A percentile compares a stretch with the other conserved stretches of the same genome.
Evolutionary conservation across 225 moss, liverwort and hornwort species (phyloP).

Genomic region (Thuidium tamariscinum): DNA sequence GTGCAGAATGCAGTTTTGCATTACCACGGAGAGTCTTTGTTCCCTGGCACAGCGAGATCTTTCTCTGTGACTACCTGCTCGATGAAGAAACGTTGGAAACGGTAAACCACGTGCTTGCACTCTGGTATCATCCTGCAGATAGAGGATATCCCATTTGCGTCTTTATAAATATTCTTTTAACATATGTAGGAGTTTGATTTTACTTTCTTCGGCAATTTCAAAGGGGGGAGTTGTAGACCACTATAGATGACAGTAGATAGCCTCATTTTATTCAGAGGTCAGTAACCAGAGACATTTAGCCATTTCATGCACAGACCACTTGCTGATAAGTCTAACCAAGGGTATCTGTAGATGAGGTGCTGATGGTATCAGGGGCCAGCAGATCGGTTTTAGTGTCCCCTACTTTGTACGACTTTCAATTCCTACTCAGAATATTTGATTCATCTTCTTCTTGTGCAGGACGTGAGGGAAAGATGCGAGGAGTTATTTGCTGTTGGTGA

Average conservation of each 20-base stretch:
- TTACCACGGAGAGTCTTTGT: slow-evolving; percentile 76
- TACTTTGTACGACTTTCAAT: not conserved
- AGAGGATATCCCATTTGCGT: not conserved
- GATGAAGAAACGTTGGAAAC: slow-evolving; percentile 64
- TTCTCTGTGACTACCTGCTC: slow-evolving; percentile 80
- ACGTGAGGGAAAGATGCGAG: slow-evolving; percentile 64
- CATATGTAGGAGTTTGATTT: not conserved
- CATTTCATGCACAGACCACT: not conserved
- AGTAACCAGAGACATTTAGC: not conserved
- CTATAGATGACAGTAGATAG: not conserved
- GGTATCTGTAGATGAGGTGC: not conserved
- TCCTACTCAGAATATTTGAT: not conserved
- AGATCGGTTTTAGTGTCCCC: not conserved
- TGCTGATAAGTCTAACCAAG: not conserved
- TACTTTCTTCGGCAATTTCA: not conserved
- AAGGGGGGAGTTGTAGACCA: not conserved
- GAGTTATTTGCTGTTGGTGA: slow-evolving; percentile 55
- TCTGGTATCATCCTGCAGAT: not conserved
- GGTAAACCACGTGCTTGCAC: not conserved
- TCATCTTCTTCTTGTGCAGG: slow-evolving; percentile 39
- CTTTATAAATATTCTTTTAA: not conserved
- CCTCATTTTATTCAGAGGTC: not conserved
- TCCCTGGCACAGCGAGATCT: slow-evolving; percentile 60
- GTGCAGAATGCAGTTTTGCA: slow-evolving; percentile 37
- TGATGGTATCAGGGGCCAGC: too few species aligned